Conservation (phyloP, 1,139 yeast genomes). For the Suhomyces ambrosiae region DNA sequence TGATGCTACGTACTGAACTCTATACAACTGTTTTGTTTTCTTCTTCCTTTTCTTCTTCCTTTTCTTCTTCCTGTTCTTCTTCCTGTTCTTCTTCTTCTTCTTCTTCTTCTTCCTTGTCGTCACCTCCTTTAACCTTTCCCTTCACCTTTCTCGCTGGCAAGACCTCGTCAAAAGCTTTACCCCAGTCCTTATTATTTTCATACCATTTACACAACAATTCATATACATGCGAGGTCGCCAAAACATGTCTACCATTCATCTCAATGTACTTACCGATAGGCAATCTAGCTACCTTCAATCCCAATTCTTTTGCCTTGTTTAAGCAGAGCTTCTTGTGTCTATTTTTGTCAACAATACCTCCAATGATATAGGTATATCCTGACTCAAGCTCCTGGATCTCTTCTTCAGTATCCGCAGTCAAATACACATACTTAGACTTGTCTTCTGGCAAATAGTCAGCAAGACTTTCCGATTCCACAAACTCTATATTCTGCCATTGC, state of each 20-base stretch:
- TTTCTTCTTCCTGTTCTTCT: conserved; percentile 10
- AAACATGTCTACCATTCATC: conserved; percentile 81
- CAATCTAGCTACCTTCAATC: conserved; percentile 71
- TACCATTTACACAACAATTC: conserved; percentile 83
- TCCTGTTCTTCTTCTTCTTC: conserved; percentile 10
- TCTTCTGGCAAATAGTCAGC: conserved; percentile 36
- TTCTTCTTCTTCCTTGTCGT: conserved; percentile 12
- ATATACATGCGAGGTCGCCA: conserved; percentile 93
- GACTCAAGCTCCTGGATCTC: conserved; percentile 61
- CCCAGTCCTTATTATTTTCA: conserved; percentile 75
- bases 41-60: conserved; percentile 3
- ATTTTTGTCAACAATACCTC: conserved; percentile 96
- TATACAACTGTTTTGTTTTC: not conserved
- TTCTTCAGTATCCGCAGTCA: conserved; percentile 87
- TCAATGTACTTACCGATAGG: conserved; percentile 88
- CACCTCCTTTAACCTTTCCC: conserved; percentile 17
- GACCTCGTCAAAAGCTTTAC: conserved; percentile 76
- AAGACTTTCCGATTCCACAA: conserved; percentile 50
- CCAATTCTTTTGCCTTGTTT: conserved; percentile 75
- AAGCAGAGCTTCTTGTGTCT: conserved; percentile 82
- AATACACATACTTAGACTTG: conserved; percentile 56
- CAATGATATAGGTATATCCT: conserved; percentile 78
- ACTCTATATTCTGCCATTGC: conserved; percentile 65
- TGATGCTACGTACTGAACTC: not conserved
- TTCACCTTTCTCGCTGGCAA: conserved; percentile 77